Base-by-base conservation (phyloP, 2,329 filamentous ascomycete genomes). In the Apiospora marii region DNA sequence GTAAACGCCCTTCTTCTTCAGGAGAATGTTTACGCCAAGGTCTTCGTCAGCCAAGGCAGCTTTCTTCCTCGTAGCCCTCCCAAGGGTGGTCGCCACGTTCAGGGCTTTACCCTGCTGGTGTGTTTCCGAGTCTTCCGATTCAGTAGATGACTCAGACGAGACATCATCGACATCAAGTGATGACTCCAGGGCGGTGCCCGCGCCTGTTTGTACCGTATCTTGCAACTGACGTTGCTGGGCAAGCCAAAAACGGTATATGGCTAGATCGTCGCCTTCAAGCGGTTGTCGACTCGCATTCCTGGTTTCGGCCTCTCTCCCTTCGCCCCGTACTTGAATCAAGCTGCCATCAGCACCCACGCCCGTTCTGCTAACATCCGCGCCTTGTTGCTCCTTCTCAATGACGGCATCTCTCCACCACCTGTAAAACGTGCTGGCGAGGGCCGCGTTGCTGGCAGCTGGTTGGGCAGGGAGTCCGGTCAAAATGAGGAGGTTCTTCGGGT, bases 21-120 rank as follows among this genome's bases (percentile, higher is more conserved):
- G 88, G 13, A 99, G 86, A 68, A 99, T 90, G 76, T 97, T 98
- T 76, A 98, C 91, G 24, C 96, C 96, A 3, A 98, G 87, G 77
- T 98, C 96, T 75, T 96, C 94, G 76, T 98, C 95, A 70, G 91
- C 95, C 51, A 97, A 86, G 0, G 93, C 94, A 34, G 96, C 89
- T 81, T 98, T 98, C 80, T 94, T 96, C 74, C 94, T 91, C 75
- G 92, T 92, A 12, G 93, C 91, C 82, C 98, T 94, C 12, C 93
- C 94, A 77, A 98, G 87, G 0, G 94, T 94, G 0, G 94, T 92
- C 0, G 95, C 95, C 7, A 96, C 92, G 75, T 97, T 98, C 48
- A 99, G 85, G 8, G 95, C 94, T 79, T 96, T 95, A 73, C 96
- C 96, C 83, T 98, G 96, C 74, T 97, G 93, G 78, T 97, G 94